Conservation (phyloP, 805 yeast species). For the Priceomyces medius region DNA sequence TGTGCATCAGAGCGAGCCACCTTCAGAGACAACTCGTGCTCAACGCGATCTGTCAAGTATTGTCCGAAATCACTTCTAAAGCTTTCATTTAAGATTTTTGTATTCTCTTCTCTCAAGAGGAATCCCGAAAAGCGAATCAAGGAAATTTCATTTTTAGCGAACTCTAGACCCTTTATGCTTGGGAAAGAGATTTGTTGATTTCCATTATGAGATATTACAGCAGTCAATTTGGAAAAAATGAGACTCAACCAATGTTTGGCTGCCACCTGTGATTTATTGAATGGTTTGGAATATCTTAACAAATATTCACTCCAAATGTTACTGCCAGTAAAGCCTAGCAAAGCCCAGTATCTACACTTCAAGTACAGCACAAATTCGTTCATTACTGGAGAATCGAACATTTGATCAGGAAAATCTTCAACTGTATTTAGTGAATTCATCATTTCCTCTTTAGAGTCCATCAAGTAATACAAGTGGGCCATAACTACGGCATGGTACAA, state of each 20-base stretch:
- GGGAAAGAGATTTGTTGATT: slow-evolving; percentile 16
- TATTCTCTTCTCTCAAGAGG: slow-evolving; percentile 23
- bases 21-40: slow-evolving; percentile 13
- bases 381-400: slow-evolving; percentile 6
- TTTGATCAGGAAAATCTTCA: slow-evolving; percentile 3
- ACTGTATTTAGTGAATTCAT: slow-evolving; percentile 12
- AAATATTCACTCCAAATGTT: slow-evolving; percentile 33
- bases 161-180: slow-evolving; percentile 16
- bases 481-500: slow-evolving; percentile 31
- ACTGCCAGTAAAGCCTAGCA: slow-evolving; percentile 25
- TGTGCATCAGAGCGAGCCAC: slow-evolving; percentile 32
- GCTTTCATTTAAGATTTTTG: slow-evolving; percentile 11
- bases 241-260: slow-evolving; percentile 35
- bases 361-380: slow-evolving; percentile 30
- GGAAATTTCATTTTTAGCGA: slow-evolving; percentile 24
- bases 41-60: slow-evolving; percentile 23
- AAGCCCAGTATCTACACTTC: slow-evolving; percentile 31
- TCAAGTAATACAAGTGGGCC: slow-evolving; percentile 35
- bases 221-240: slow-evolving; percentile 21
- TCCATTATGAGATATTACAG: slow-evolving; percentile 17
- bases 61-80: slow-evolving; percentile 27
- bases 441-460: slow-evolving; percentile 19
- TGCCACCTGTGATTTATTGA: slow-evolving; percentile 30
- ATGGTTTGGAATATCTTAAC: slow-evolving; percentile 17
- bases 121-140: slow-evolving; percentile 27